Evolutionary conservation across 345 rosid genomes (phyloP), one percentile per base, ranked within the genome.

Genomic region (Eucalyptus fibrosa): DNA sequence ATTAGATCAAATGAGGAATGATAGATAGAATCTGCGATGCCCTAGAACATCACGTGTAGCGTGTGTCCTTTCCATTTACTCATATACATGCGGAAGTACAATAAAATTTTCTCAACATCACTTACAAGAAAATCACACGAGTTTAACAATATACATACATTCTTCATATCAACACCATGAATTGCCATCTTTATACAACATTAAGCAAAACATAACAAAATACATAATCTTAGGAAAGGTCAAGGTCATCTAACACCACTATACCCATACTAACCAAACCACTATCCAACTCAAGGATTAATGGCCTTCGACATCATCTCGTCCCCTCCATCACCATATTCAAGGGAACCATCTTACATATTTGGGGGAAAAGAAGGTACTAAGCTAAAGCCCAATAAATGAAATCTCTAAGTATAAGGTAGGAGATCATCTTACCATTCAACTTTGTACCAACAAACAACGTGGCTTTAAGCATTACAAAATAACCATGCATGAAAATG

Each of bases 281-380:
- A 59, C 65, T 26, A 59, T 24, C n/a, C 65, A 24, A 59, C 65
- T 24, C 12, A 59, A 5, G 65, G 65, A 26, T 59, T 59, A 12
- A 59, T 23, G n/a, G n/a, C 30, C 65, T 59, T 12, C n/a, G 0
- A 24, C 30, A 59, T 59, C 65, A 59, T 59, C 65, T 10, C n/a
- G 3, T 59, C 65, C 65, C 30, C 30, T 59, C n/a, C n/a, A 59
- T 56, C 12, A 1, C n/a, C 30, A 11, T 24, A 26, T 24, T 3
- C 30, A 10, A 59, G 65, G 65, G n/a, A 59, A 24, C 67, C 32
- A 60, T 60, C n/a, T 30, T 60, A 60, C 32, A 28, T 30, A 28
- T 60, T 0, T 18, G 2, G 23, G 56, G 23, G 1, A 24, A 26
- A 59, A 12, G 2, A 26, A 60, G 4, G 17, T 1, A 2, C 7